A percentile compares a stretch with the other conserved stretches of the same genome.
Conservation (phyloP, 305 asterid species). For the Fraxinus xanthoxyloides region DNA sequence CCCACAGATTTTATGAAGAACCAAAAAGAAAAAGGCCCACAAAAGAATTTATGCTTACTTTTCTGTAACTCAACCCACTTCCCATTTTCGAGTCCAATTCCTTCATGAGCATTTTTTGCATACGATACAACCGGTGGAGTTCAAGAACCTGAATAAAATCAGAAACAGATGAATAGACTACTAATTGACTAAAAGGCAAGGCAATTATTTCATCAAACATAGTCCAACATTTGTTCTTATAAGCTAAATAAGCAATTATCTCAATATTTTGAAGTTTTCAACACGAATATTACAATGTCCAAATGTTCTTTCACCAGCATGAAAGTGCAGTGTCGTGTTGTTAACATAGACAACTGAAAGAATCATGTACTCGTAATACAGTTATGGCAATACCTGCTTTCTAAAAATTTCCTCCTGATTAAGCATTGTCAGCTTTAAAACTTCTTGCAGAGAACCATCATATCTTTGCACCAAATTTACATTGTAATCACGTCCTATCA, state of each 20-base stretch:
- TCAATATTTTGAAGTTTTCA: neutral
- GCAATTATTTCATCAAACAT: neutral
- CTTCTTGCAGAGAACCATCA: constrained; percentile 31
- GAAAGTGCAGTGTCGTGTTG: neutral
- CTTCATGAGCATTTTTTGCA: constrained; percentile 36
- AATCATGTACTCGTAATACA: neutral
- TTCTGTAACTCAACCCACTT: neutral
- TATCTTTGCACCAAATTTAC: constrained; percentile 22
- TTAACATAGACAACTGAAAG: neutral
- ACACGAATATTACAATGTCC: neutral
- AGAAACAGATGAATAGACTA: constrained; percentile 6
- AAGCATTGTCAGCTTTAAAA: constrained; percentile 33
- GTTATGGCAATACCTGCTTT: constrained; percentile 40
- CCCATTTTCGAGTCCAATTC: constrained; percentile 26
- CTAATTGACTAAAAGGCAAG: neutral
- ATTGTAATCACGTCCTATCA: constrained; percentile 25
- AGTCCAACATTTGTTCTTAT: neutral
- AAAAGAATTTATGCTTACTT: constrained; percentile 13
- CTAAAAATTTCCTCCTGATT: constrained; percentile 43
- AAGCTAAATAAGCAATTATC: neutral
- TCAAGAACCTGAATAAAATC: constrained; percentile 33
- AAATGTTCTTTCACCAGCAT: neutral
- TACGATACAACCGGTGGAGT: constrained; percentile 42
- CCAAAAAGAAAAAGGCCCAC: constrained; percentile 4
- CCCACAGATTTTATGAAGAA: neutral